These are phyloP conservation scores for Carex parvula DNA, from an alignment of 176 grass and related monocot genomes.

Conservation along the genomic window DNA sequence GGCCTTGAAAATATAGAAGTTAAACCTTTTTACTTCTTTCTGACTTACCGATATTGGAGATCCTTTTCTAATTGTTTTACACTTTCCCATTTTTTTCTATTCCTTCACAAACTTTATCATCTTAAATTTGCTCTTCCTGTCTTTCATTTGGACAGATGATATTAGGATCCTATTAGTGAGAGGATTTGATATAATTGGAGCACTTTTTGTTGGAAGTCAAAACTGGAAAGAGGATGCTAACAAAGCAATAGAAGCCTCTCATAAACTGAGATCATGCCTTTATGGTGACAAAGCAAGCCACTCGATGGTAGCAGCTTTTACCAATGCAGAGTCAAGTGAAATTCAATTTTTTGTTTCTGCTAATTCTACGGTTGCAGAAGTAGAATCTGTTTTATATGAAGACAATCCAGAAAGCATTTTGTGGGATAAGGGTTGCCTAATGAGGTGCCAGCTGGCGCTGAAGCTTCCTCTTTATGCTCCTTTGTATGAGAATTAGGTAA, in stretches of 20 bases:
- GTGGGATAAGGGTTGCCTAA: constrained; percentile 79
- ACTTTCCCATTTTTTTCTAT: background rate
- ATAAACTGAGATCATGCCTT: constrained; percentile 48
- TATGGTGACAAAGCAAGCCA: constrained; percentile 40
- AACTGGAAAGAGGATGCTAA: constrained; percentile 27
- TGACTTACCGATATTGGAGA: background rate
- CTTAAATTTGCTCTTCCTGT: background rate
- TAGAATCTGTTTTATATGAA: constrained; percentile 53
- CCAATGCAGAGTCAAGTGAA: constrained; percentile 31
- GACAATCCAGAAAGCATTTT: constrained; percentile 55
- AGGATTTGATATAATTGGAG: constrained; percentile 84
- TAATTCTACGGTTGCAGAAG: constrained; percentile 29
- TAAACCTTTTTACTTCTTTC: background rate
- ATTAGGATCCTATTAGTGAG: constrained; percentile 53
- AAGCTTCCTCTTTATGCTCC: constrained; percentile 70
- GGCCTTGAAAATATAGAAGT: background rate
- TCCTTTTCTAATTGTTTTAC: background rate
- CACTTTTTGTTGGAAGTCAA: constrained; percentile 38
- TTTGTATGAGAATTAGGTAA: constrained; percentile 49
- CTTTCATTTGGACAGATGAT: constrained; percentile 50
- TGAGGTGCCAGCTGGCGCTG: constrained; percentile 54
- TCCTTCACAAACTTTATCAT: background rate
- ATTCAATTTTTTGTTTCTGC: constrained; percentile 51
- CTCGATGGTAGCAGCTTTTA: constrained; percentile 47
- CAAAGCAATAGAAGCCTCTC: constrained; percentile 41